A percentile compares a stretch with the other conserved stretches of the same genome.
Evolutionary conservation across 345 rosid genomes (phyloP).

Genomic region (Syzygium jambos): DNA sequence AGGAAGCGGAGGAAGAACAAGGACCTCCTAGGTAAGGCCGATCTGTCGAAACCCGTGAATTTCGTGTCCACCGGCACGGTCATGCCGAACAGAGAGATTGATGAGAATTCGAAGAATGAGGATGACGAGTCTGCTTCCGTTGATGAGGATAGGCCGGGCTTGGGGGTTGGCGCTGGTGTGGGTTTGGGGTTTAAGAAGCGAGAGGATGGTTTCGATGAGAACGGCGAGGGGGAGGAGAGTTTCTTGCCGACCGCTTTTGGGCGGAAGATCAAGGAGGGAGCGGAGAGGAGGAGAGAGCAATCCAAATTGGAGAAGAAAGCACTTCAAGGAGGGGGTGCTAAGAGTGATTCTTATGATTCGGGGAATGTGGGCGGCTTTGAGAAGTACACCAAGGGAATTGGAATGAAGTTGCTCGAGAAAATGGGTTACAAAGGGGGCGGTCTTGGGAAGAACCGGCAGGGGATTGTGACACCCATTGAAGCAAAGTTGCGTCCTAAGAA

Average conservation of each 20-base stretch:
- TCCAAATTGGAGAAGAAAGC: slow-evolving; percentile 47
- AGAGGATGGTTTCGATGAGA: slow-evolving; percentile 12
- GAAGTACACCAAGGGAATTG: slow-evolving; percentile 77
- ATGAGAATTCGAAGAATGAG: slow-evolving; percentile 36
- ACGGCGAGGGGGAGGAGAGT: slow-evolving; percentile 15
- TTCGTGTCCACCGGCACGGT: slow-evolving; percentile 71
- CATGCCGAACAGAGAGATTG: slow-evolving; percentile 63
- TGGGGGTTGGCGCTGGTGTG: slow-evolving; percentile 49
- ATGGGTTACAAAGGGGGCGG: slow-evolving; percentile 96
- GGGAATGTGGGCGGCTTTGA: slow-evolving; percentile 61
- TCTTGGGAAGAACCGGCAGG: slow-evolving; percentile 79
- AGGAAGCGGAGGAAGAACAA: slow-evolving; percentile 44
- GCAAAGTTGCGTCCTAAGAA: slow-evolving; percentile 85
- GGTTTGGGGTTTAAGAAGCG: slow-evolving; percentile 11
- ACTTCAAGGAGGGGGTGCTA: slow-evolving; percentile 25
- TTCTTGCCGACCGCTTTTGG: slow-evolving; percentile 64
- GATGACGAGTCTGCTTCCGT: slow-evolving; percentile 9
- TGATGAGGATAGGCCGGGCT: slow-evolving; percentile 36
- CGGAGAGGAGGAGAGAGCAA: slow-evolving; percentile 53
- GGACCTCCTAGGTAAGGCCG: slow-evolving; percentile 38
- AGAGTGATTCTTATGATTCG: slow-evolving; percentile 25
- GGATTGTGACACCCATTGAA: slow-evolving; percentile 78
- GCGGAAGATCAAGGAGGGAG: slow-evolving; percentile 68
- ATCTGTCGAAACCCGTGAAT: slow-evolving; percentile 71
- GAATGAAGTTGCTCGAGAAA: slow-evolving; percentile 71